Base-by-base conservation (phyloP, 2,329 filamentous ascomycete genomes). In the Penicillium sp. region DNA sequence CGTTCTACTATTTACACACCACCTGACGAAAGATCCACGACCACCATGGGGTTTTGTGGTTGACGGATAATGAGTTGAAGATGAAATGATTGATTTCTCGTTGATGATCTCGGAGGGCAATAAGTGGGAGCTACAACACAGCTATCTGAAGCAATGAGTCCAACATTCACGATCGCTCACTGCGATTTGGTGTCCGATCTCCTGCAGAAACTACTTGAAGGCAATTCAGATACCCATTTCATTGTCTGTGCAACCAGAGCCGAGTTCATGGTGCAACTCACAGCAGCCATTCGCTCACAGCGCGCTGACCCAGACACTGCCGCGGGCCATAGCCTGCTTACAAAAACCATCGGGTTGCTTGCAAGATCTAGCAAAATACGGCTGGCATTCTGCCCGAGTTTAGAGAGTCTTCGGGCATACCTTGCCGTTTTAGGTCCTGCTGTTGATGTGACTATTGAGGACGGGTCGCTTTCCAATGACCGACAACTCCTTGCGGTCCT, bases 371-470 rank as follows among this genome's bases (percentile, higher is more conserved):
- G 86, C 31, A 85, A 87, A 66, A 82, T 96, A 61, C 85, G 84
- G 54, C 74, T 93, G 9, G 77, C 85, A 36, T 97, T 96, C 75
- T 83, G 86, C 54, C 86, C 90, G 0, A 91, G 89, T 2, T 82
- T 94, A 53, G 86, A 89, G 23, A 87, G 90, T 72, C 83, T 96
- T 7, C 87, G 91, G 53, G 90, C 90, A 36, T 90, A 88, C 67
- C 80, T 97, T 19, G 80, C 88, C 42, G 80, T 84, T 51, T 82
- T 85, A 35, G 45, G 19, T 27, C 41, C 44, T 13, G 49, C 38
- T 31, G 39, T 27, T 31, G 43, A 47, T 7, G 47, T 21, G 9
- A 17, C 44, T 36, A 27, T 43, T 6, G 44, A 56, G 41, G 41
- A 55, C 3, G 25, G 51, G 27, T 7, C 47, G 17, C 21, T 45